Base-by-base conservation (phyloP, 805 yeast species). In the Metschnikowia matae region DNA sequence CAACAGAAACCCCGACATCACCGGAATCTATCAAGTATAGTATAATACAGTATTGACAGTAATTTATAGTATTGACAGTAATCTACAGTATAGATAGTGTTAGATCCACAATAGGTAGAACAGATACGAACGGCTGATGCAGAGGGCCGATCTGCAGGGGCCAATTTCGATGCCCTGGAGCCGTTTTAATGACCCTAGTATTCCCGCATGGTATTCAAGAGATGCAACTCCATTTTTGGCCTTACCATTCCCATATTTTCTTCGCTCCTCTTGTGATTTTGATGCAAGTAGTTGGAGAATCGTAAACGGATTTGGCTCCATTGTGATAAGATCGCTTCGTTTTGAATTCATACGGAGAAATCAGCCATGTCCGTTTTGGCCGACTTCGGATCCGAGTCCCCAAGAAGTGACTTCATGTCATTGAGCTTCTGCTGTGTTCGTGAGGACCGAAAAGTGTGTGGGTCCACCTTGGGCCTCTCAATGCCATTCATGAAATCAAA, bases 271-370 rank as follows among this genome's bases (percentile, higher is more conserved):
- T 40, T 40, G 13, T 21, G 18, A 15, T 26, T 15, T 15, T 23
- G 17, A 46, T 40, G n/a, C 17, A 36, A 23, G 46, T 23, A 26
- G 34, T 35, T 58, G 14, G 66, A 57, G 42, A 70, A 73, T 31
- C 77, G 56, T 15, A 70, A 58, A 34, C 76, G 53, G 11, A 73
- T 68, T 13, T 66, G 65, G 5, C 66, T 70, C 59, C 71, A 73
- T 46, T 73, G 73, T 2, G 68, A 61, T 39, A 58, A 50, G 4
- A 73, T 57, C 2, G 67, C 64, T 51, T 73, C 76, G 54, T 72
- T 65, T 49, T 70, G 75, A 21, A 70, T 70, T 44, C 62, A 65
- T 42, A 62, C 59, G 23, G 59, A 54, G 50, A 66, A 63, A 32
- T 58, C 60, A 15, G 14, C 35, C 14, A 34, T 13, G 17, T 26